Base-by-base conservation (phyloP, 306 rosid genomes). In the Bauhinia variegata region DNA sequence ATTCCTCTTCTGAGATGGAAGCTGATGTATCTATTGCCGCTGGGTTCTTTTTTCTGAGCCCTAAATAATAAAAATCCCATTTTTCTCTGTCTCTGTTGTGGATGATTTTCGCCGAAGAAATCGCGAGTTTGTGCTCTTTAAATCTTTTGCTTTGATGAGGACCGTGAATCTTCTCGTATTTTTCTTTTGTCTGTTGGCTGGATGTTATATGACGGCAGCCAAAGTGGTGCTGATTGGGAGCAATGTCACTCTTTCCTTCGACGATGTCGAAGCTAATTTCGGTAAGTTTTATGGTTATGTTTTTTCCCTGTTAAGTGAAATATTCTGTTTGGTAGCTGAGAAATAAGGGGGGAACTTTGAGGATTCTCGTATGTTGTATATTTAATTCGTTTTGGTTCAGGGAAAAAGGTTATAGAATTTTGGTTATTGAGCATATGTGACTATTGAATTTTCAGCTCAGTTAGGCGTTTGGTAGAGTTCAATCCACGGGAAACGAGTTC, bases 261-360 rank as follows among this genome's bases (percentile, higher is more conserved):
- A 86, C 53, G 97, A 89, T 76, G 76, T 91, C 48, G 99, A 91
- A 80, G 96, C 99, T 75, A 88, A 81, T 88, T 95, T 95, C 74
- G 91, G 99, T 95, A 63, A 80, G 95, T 78, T 79, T 73, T 52
- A 0, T 34, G 32, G 17, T n/a, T n/a, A n/a, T n/a, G 23, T 34
- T 3, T 16, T 36, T 38, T 36, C 10, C 17, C 48, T 15, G n/a
- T 3, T 4, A 13, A 57, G 23, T 39, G 2, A 9, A 10, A 12
- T 43, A 42, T 56, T 18, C 17, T 72, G 49, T 70, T 67, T 59
- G 66, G 14, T 52, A 64, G 50, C 31, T 62, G 34, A 0, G 60
- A 51, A 63, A 42, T 4, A 50, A 4, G 11, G 31, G 32, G 54
- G 46, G 50, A 16, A 12, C 65, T 28, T 9, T 19, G 18, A 8